A percentile compares a stretch with the other conserved stretches of the same genome.
Conservation (phyloP, 2,329 filamentous ascomycete species). For the Phaeomoniella chlamydospora region DNA sequence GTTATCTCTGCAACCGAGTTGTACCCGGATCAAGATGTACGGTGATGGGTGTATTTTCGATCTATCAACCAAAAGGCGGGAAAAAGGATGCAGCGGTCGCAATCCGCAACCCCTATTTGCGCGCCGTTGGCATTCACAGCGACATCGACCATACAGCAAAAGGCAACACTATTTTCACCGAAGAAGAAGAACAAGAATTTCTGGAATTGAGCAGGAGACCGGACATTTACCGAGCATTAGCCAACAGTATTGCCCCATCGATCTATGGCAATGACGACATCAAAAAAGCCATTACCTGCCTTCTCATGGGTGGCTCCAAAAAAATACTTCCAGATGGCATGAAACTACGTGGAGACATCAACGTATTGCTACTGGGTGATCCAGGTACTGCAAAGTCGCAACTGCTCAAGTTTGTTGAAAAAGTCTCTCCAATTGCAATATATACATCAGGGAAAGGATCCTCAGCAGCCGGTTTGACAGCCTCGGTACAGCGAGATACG, state of each 20-base stretch:
- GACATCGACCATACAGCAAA: slow-evolving; percentile 83
- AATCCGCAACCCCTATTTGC: slow-evolving; percentile 86
- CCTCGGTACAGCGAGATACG: slow-evolving; percentile 86
- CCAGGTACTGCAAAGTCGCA: slow-evolving; percentile 98
- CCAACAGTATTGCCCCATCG: slow-evolving; percentile 86
- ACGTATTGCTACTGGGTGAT: slow-evolving; percentile 89
- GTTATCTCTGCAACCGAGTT: slow-evolving; percentile 88
- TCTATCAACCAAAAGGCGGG: slow-evolving; percentile 87
- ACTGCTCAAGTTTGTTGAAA: slow-evolving; percentile 91
- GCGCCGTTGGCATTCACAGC: slow-evolving; percentile 81
- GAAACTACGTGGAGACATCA: slow-evolving; percentile 95
- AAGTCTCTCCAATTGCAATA: slow-evolving; percentile 89
- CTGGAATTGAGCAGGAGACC: slow-evolving; percentile 76
- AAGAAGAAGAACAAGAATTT: slow-evolving; percentile 96
- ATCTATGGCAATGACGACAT: slow-evolving; percentile 96
- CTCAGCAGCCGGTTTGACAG: slow-evolving; percentile 90
- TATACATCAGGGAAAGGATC: slow-evolving; percentile 98
- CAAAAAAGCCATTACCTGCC: slow-evolving; percentile 91
- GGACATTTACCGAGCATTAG: slow-evolving; percentile 83
- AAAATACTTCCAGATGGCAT: slow-evolving; percentile 97
- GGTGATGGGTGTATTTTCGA: slow-evolving; percentile 93
- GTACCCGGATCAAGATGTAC: slow-evolving; percentile 91
- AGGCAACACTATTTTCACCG: slow-evolving; percentile 69
- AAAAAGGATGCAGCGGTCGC: slow-evolving; percentile 72
- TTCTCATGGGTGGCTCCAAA: slow-evolving; percentile 88